Conservation (phyloP, 345 rosid species). For the Raphanus raphanistrum region DNA sequence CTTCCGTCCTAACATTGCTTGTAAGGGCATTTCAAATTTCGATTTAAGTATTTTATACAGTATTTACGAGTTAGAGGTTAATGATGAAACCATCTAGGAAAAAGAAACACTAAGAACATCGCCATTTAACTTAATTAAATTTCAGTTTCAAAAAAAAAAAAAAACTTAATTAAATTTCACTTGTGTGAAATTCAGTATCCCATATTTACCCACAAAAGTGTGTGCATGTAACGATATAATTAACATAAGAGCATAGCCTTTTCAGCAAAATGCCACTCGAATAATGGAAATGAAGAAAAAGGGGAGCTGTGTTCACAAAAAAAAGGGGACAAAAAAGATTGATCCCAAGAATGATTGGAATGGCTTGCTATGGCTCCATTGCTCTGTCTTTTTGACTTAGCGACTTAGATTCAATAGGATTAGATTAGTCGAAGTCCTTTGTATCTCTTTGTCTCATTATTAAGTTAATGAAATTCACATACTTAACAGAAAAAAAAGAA, state of each 20-base stretch:
- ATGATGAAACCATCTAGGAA: conserved; percentile 10
- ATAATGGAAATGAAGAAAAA: background rate
- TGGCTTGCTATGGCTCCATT: background rate
- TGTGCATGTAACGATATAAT: background rate
- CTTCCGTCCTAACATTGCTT: conserved; percentile 21
- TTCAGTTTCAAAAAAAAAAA: too few relatives aligned
- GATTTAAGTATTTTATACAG: background rate
- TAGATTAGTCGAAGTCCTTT: background rate
- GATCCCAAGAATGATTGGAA: too few relatives aligned
- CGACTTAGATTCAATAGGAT: background rate
- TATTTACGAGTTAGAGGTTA: background rate
- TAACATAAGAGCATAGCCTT: background rate
- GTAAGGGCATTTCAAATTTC: conserved; percentile 21
- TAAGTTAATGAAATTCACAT: background rate
- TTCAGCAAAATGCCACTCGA: background rate
- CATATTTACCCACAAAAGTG: background rate
- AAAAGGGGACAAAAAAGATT: too few relatives aligned
- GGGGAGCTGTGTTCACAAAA: too few relatives aligned
- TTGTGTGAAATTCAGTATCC: background rate
- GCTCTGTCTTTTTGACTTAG: background rate
- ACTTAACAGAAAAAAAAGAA: background rate
- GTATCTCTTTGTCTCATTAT: background rate
- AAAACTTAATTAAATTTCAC: background rate
- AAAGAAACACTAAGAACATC: background rate
- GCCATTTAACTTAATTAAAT: background rate